Percentiles rank a stretch among this genome's conserved stretches.
These are phyloP conservation scores for Phytophthora kernoviae DNA, from an alignment of 352 stramenopile species.

Conservation along the genomic window DNA sequence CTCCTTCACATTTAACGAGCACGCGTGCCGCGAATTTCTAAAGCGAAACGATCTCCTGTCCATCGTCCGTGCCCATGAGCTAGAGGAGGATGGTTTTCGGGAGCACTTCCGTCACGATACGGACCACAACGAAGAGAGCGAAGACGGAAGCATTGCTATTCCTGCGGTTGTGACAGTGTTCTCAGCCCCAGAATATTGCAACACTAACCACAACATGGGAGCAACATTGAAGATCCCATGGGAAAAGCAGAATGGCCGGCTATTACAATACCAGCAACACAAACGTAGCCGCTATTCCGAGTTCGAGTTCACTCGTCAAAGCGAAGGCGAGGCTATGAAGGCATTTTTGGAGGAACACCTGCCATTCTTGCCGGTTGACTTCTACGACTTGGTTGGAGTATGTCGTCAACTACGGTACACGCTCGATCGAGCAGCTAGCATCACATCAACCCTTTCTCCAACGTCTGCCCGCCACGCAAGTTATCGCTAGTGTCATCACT, in stretches of 20 bases:
- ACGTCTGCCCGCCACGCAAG: slow-evolving; percentile 15
- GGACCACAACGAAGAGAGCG: slow-evolving; percentile 15
- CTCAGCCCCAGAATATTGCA: slow-evolving; percentile 86
- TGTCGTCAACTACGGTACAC: slow-evolving; percentile 61
- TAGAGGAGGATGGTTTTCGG: slow-evolving; percentile 78
- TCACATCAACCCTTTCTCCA: slow-evolving; percentile 16
- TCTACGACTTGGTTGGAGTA: slow-evolving; percentile 72
- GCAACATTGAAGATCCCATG: slow-evolving; percentile 74
- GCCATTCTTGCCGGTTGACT: slow-evolving; percentile 79
- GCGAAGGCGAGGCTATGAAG: slow-evolving; percentile 62
- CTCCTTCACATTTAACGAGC: slow-evolving; percentile 84
- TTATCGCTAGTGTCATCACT: slow-evolving; percentile 43
- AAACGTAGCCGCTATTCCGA: slow-evolving; percentile 64
- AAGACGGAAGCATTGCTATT: slow-evolving; percentile 26
- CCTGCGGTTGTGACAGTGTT: slow-evolving; percentile 82
- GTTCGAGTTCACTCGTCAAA: slow-evolving; percentile 52
- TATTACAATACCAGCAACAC: slow-evolving; percentile 75
- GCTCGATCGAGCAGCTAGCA: slow-evolving; percentile 44
- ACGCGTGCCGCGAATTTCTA: slow-evolving; percentile 67
- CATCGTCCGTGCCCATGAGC: slow-evolving; percentile 80
- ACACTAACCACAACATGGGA: slow-evolving; percentile 83
- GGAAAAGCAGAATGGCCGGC: slow-evolving; percentile 37
- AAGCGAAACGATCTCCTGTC: slow-evolving; percentile 65
- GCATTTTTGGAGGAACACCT: slow-evolving; percentile 59
- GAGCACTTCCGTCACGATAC: slow-evolving; percentile 63